Base-by-base conservation (phyloP, 2,329 filamentous ascomycete species). In the Aspergillus pseudoviridinutans region DNA sequence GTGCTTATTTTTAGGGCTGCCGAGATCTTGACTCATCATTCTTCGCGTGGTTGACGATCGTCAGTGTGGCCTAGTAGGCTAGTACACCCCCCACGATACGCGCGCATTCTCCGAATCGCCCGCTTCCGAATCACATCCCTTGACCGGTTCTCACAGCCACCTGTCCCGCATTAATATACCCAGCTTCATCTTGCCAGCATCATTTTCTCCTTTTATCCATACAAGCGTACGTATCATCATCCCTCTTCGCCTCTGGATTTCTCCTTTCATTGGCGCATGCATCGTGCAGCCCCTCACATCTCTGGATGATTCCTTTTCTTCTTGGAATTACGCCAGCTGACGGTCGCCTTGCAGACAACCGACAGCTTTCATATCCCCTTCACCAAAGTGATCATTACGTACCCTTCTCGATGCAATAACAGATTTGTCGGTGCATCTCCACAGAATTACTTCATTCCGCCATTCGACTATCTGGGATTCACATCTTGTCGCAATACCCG, bases 51-150 rank as follows among this genome's bases (percentile, higher is more conserved):
- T 35, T 17, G 57, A 51, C 58, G 56, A 59, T 61, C 57, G 54
- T 59, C 60, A 47, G 53, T 53, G 47, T 58, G 54, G 53, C 59
- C 56, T 60, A 58, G 60, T 60, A 22, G 22, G 22, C 22, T 22
- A 22, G 22, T 22, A 22, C 22, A 56, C 59, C 62, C 59, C 58
- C 60, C 56, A 58, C 61, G 59, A 64, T 61, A 60, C 57, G 60
- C 58, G 60, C 56, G 60, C 56, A 59, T 61, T 65, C 59, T 29
- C 56, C 59, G 49, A 56, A 53, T 60, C 55, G 55, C 57, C 61
- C 58, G 58, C 60, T 59, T 61, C 57, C 59, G 55, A 65, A 53
- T 59, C 61, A 7, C 22, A 47, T 47, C 44, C 20, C 44, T 47
- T 24, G 44, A 47, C 17, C 42, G 20, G 42, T 20, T 46, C 22